phyloP scores from a whole-genome alignment of 1,284 basidiomycete species.

The Agroathelia rolfsii region DNA sequence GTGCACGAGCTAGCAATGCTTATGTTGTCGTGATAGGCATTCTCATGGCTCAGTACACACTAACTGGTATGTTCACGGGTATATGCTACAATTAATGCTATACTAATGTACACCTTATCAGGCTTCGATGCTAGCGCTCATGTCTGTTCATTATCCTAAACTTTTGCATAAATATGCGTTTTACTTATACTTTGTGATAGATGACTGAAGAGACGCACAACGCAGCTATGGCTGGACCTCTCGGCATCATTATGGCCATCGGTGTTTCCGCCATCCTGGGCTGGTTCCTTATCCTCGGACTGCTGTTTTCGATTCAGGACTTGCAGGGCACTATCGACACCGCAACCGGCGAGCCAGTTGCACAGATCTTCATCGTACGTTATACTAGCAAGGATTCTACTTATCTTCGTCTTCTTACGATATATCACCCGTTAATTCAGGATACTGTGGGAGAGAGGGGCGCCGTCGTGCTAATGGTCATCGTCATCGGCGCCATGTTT shows the following conservation, averaged over 20 bases:
- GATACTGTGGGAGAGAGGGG: slow-evolving; percentile 65
- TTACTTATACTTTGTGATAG: slow-evolving; percentile 20
- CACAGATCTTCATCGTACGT: slow-evolving; percentile 68
- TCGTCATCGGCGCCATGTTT: slow-evolving; percentile 63
- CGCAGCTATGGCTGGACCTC: slow-evolving; percentile 56
- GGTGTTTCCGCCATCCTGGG: slow-evolving; percentile 66
- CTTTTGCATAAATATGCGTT: neutral
- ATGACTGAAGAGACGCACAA: slow-evolving; percentile 75
- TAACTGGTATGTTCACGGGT: slow-evolving; percentile 38
- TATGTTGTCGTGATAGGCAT: slow-evolving; percentile 67
- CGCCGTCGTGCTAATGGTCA: slow-evolving; percentile 64
- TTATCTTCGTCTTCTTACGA: too few relatives aligned
- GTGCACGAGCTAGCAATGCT: slow-evolving; percentile 50
- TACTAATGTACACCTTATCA: slow-evolving; percentile 14
- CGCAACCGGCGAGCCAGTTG: slow-evolving; percentile 55
- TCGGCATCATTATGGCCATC: slow-evolving; percentile 64
- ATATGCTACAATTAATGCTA: neutral
- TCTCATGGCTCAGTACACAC: slow-evolving; percentile 62
- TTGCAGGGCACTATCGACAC: slow-evolving; percentile 42
- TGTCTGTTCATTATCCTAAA: slow-evolving; percentile 26
- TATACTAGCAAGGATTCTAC: too few relatives aligned
- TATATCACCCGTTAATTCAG: too few relatives aligned
- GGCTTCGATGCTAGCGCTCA: slow-evolving; percentile 68
- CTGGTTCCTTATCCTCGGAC: slow-evolving; percentile 61
- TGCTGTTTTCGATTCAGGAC: slow-evolving; percentile 71